Base-by-base conservation (phyloP, 768 basidiomycete genomes). In the Cystoderma amianthinum region DNA sequence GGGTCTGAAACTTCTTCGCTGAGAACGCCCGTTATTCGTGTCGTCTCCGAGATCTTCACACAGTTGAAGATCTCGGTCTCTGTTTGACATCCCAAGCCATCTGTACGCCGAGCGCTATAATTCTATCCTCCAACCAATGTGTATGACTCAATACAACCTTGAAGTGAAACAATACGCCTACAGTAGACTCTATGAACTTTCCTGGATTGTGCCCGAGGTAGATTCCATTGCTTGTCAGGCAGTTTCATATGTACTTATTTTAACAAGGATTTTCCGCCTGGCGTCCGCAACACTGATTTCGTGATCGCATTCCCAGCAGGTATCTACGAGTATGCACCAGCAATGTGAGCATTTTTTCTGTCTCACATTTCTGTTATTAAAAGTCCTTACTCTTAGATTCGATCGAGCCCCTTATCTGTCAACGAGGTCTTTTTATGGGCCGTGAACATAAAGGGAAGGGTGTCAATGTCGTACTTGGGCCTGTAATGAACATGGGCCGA, bases 251-350 rank as follows among this genome's bases (percentile, higher is more conserved):
- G 13, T 18, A 7, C 12, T 35, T 30, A 19, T 16, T 19, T n/a
- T n/a, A n/a, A 40, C 11, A 17, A 80, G 71, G 81, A 85, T 48
- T 79, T 80, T 16, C 87, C 87, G 2, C 68, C 88, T 1, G 91
- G 91, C 2, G 78, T 94, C 15, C 83, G 92, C 34, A 66, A 71
- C 48, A 76, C 78, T 0, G 84, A 93, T 55, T 78, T 73, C 23
- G 78, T 79, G 4, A 84, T 82, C 2, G 76, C 76, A 0, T 94
- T 92, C 64, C 92, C 94, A 0, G 72, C 91, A n/a, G 86, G 79
- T 0, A 68, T 96, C 49, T 90, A 86, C 41, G 69, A n/a, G n/a
- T n/a, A n/a, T n/a, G n/a, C n/a, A n/a, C n/a, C n/a, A n/a, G 28
- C 28, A 15, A 30, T 15, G 28, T 30, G 28, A 30, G 28, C 10